Evolutionary conservation across 257 asterid genomes (phyloP).

Genomic region (Nicotiana tabacum): DNA sequence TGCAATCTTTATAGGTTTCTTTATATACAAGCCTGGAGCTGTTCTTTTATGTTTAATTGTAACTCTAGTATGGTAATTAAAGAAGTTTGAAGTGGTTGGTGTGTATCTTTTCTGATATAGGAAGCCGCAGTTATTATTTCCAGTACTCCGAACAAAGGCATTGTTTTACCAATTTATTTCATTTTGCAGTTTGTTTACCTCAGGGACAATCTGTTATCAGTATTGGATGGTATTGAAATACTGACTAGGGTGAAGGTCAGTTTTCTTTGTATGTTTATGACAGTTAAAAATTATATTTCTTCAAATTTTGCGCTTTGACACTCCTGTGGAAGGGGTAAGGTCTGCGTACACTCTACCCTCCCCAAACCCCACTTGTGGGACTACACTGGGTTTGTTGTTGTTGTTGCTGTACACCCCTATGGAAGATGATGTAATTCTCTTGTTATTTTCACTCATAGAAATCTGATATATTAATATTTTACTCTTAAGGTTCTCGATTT

Average conservation of each 20-base stretch:
- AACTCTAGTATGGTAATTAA: not conserved
- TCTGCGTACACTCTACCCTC: too few relatives aligned
- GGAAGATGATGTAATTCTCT: not conserved
- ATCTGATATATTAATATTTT: constrained; percentile 11
- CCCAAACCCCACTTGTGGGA: too few relatives aligned
- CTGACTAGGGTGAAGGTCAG: constrained; percentile 89
- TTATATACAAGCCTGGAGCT: not conserved
- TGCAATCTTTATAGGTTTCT: not conserved
- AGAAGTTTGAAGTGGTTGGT: too few relatives aligned
- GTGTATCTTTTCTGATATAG: not conserved
- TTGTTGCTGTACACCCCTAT: not conserved
- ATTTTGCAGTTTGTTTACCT: constrained; percentile 89
- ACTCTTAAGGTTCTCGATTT: constrained; percentile 86
- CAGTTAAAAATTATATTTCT: not conserved
- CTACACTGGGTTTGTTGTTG: too few relatives aligned
- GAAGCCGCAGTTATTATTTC: not conserved
- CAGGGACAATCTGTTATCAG: constrained; percentile 89
- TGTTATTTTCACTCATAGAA: not conserved
- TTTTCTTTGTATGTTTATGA: constrained; percentile 4
- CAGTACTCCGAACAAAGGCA: not conserved
- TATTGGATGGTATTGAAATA: constrained; percentile 87
- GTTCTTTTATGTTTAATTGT: not conserved
- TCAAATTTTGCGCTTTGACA: not conserved
- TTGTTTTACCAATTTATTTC: not conserved
- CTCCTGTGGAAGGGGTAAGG: not conserved